Percentiles rank a stretch among this genome's conserved stretches.
These are phyloP conservation scores for Aspergillus nomiae DNA, from an alignment of 2,329 filamentous ascomycete species.

Conservation along the genomic window DNA sequence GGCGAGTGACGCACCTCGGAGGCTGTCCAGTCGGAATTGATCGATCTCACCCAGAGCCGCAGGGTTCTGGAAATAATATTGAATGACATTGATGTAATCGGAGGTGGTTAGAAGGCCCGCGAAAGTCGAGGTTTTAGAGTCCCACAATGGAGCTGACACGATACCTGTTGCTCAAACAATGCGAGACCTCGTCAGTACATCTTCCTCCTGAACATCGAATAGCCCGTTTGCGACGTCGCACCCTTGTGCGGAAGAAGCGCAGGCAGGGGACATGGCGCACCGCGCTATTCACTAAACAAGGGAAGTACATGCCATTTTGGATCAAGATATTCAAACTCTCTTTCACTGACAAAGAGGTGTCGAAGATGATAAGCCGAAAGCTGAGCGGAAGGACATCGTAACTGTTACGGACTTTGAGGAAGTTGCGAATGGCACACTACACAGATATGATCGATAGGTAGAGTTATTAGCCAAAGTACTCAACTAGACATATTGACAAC, in stretches of 20 bases:
- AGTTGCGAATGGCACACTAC: constrained; percentile 88
- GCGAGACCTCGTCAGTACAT: constrained; percentile 21
- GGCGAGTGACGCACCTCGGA: constrained; percentile 67
- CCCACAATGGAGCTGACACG: constrained; percentile 95
- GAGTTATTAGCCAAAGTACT: constrained; percentile 30
- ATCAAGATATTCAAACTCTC: constrained; percentile 95
- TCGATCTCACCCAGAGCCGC: constrained; percentile 88
- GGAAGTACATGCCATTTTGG: constrained; percentile 74
- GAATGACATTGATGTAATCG: constrained; percentile 97
- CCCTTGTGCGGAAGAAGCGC: not conserved
- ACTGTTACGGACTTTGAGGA: constrained; percentile 92
- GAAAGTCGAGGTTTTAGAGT: constrained; percentile 89
- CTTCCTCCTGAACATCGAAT: constrained; percentile 2
- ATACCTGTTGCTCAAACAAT: constrained; percentile 65
- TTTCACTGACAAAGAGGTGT: constrained; percentile 92
- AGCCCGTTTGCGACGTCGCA: not conserved
- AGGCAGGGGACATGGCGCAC: not conserved
- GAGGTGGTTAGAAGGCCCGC: constrained; percentile 92
- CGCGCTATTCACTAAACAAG: not conserved
- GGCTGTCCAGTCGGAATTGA: constrained; percentile 86
- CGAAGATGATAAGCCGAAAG: constrained; percentile 92
- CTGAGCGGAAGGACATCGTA: constrained; percentile 97
- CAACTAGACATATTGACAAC: constrained; percentile 12
- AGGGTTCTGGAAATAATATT: constrained; percentile 98
- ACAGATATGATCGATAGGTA: constrained; percentile 15